Conservation (phyloP, 2,329 filamentous ascomycete genomes). For the Chalaropsis thielavioides region DNA sequence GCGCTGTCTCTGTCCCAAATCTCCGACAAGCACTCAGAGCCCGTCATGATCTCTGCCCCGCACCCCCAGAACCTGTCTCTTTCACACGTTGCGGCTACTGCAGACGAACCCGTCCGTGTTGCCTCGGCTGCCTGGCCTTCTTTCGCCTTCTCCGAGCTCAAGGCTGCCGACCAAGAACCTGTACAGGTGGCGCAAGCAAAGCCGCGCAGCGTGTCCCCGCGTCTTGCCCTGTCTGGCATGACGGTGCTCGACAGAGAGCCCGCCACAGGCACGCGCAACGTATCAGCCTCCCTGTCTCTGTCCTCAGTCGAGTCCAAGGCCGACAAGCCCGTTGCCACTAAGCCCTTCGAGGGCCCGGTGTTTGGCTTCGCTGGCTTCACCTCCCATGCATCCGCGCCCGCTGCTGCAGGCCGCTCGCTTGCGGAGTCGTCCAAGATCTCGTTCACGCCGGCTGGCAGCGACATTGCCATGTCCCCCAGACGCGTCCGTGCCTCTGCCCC, state of each 20-base stretch:
- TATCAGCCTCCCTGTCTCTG: conserved; percentile 19
- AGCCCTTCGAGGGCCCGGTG: neutral
- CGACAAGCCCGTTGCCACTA: conserved; percentile 13
- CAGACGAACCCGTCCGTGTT: conserved; percentile 18
- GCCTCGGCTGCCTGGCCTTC: conserved; percentile 16
- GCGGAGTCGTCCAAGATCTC: conserved; percentile 20
- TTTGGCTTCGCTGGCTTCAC: conserved; percentile 23
- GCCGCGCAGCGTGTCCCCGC: neutral
- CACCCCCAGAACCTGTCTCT: conserved; percentile 19
- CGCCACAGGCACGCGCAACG: conserved; percentile 11
- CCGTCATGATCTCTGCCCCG: neutral
- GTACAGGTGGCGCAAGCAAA: conserved; percentile 4
- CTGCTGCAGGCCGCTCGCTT: conserved; percentile 14
- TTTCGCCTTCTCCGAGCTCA: neutral
- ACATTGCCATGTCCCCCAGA: conserved; percentile 7
- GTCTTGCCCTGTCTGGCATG: conserved; percentile 8
- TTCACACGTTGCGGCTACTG: conserved; percentile 19
- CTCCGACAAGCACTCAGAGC: conserved; percentile 2
- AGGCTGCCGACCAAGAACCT: conserved; percentile 15
- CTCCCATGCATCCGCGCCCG: conserved; percentile 23
- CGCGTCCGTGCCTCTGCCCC: conserved; percentile 1
- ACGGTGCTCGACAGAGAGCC: conserved; percentile 17
- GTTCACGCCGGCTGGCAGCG: conserved; percentile 1
- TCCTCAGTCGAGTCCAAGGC: conserved; percentile 20
- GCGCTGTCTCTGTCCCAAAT: neutral